Evolutionary conservation across 345 rosid species (phyloP).

Genomic region (Pistacia integerrima): DNA sequence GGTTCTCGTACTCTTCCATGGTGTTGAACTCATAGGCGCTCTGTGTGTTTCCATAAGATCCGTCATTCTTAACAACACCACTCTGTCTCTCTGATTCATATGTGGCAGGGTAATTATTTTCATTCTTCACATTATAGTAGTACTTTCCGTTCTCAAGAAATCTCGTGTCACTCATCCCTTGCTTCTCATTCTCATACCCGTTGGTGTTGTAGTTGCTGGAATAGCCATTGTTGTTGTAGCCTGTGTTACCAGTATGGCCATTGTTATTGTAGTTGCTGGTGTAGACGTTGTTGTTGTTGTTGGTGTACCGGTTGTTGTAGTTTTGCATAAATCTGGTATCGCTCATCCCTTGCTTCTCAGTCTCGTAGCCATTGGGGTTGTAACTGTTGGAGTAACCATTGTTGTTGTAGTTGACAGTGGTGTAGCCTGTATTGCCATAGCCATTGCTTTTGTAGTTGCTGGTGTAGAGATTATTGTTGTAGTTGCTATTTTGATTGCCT

Average conservation of each 20-base stretch:
- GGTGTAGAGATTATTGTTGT: slow-evolving; percentile 19
- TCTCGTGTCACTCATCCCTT: slow-evolving; percentile 72
- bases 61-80: slow-evolving; percentile 5
- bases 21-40: slow-evolving; percentile 49
- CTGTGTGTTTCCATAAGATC: slow-evolving; percentile 24
- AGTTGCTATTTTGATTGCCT: slow-evolving; percentile 16
- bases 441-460: slow-evolving; percentile 14
- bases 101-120: slow-evolving; percentile 17
- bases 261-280: slow-evolving; percentile 16
- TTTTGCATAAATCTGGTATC: slow-evolving; percentile 13
- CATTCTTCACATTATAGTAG: slow-evolving; percentile 28
- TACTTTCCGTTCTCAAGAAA: slow-evolving; percentile 52
- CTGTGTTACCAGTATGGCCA: slow-evolving; percentile 17
- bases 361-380: slow-evolving; percentile 17
- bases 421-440: slow-evolving; percentile 19
- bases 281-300: slow-evolving; percentile 21
- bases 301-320: background rate
- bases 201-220: slow-evolving; percentile 28
- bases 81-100: slow-evolving; percentile 13
- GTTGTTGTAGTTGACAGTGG: slow-evolving; percentile 1
- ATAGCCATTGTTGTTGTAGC: slow-evolving; percentile 29
- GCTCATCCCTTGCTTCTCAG: slow-evolving; percentile 7
- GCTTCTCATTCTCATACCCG: slow-evolving; percentile 36
- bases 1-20: slow-evolving; percentile 58
- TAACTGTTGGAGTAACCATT: slow-evolving; percentile 7